Conservation (phyloP, 2,329 filamentous ascomycete species). For the Fusarium anguioides region DNA sequence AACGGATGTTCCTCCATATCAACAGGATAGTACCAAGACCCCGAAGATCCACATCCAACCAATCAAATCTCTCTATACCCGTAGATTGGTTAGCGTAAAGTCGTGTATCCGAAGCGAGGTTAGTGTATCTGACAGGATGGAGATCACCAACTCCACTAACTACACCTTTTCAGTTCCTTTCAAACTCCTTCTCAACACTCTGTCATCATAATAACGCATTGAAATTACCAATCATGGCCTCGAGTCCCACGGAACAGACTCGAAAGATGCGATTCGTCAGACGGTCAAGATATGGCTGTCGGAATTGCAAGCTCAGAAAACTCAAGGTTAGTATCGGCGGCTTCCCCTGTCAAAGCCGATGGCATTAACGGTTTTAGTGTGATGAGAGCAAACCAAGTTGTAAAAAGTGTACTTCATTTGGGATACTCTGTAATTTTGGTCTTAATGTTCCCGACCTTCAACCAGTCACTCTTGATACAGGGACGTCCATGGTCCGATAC, state of each 20-base stretch:
- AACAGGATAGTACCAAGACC: neutral
- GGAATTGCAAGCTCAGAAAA: slow-evolving; percentile 63
- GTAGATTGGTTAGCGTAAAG: slow-evolving; percentile 43
- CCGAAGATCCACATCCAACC: slow-evolving; percentile 16
- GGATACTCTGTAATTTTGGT: slow-evolving; percentile 58
- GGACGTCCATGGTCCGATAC: slow-evolving; percentile 17
- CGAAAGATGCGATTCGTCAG: neutral
- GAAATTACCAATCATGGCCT: slow-evolving; percentile 5
- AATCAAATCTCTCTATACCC: slow-evolving; percentile 45
- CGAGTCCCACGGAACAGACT: neutral
- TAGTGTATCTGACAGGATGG: slow-evolving; percentile 20
- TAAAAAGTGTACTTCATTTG: slow-evolving; percentile 55
- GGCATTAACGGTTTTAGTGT: slow-evolving; percentile 50
- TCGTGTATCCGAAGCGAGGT: slow-evolving; percentile 19
- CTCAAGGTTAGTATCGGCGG: slow-evolving; percentile 56
- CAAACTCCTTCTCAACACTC: neutral
- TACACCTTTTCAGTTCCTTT: neutral
- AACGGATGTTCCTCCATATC: neutral
- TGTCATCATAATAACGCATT: too few species aligned
- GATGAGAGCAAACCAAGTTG: slow-evolving; percentile 59
- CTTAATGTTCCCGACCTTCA: slow-evolving; percentile 53
- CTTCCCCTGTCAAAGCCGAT: neutral
- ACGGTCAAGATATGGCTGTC: slow-evolving; percentile 60
- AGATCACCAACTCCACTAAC: neutral
- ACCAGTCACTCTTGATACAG: slow-evolving; percentile 43